Conservation (phyloP, 2,329 filamentous ascomycete species). For the Raffaelea ambrosiae region DNA sequence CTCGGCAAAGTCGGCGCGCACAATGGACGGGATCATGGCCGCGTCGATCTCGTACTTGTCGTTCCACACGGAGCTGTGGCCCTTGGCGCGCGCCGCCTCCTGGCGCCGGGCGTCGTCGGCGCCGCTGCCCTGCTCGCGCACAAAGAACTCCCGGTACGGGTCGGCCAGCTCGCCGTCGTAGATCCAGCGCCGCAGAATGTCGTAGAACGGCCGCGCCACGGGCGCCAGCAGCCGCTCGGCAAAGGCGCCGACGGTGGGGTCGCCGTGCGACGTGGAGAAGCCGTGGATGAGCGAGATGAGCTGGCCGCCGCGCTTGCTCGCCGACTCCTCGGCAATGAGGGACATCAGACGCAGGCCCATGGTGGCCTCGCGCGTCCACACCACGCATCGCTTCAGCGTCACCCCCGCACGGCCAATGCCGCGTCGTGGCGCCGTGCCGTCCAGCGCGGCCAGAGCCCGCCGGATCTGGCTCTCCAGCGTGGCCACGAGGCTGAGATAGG, state of each 20-base stretch:
- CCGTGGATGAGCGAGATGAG: slow-evolving; percentile 88
- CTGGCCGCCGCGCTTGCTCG: slow-evolving; percentile 72
- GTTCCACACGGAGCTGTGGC: slow-evolving; percentile 90
- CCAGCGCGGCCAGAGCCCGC: slow-evolving; percentile 66
- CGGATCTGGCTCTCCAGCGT: slow-evolving; percentile 90
- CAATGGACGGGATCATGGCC: slow-evolving; percentile 85
- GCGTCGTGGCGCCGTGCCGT: slow-evolving; percentile 56
- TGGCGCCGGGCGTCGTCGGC: slow-evolving; percentile 29
- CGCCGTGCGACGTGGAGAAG: slow-evolving; percentile 88
- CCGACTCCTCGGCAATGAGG: slow-evolving; percentile 85
- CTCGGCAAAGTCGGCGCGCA: slow-evolving; percentile 86
- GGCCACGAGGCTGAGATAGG: slow-evolving; percentile 84
- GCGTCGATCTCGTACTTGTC: slow-evolving; percentile 87
- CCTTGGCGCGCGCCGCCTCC: slow-evolving; percentile 40
- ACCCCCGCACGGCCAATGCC: slow-evolving; percentile 81
- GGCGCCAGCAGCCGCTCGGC: slow-evolving; percentile 80
- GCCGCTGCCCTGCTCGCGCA: slow-evolving; percentile 65
- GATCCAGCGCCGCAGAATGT: slow-evolving; percentile 93
- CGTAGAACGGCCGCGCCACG: slow-evolving; percentile 91
- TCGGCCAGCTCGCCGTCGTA: slow-evolving; percentile 98
- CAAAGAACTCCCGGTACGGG: slow-evolving; percentile 92
- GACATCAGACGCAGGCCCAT: slow-evolving; percentile 93
- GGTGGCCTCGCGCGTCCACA: slow-evolving; percentile 95
- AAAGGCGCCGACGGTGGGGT: slow-evolving; percentile 88
- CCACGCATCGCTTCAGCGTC: slow-evolving; percentile 87